Conservation (phyloP, 208 protist genomes). For the Vickermania ingenoplastis region DNA sequence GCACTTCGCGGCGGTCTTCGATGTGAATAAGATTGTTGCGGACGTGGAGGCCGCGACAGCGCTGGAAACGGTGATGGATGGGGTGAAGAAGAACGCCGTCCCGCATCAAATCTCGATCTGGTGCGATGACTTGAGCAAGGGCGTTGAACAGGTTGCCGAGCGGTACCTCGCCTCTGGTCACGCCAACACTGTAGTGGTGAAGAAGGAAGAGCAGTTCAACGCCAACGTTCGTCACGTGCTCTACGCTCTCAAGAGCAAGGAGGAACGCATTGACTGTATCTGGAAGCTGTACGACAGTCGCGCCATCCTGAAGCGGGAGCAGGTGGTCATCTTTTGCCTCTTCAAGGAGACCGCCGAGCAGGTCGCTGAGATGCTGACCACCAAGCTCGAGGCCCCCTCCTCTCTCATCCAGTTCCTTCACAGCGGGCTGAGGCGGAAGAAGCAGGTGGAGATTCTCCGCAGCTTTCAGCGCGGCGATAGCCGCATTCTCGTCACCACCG, state of each 20-base stretch:
- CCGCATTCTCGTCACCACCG: conserved; percentile 93
- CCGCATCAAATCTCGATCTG: conserved; percentile 90
- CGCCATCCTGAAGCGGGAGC: conserved; percentile 52
- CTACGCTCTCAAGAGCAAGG: conserved; percentile 31
- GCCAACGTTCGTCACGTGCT: conserved; percentile 45
- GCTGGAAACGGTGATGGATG: conserved; percentile 72
- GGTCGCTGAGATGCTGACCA: conserved; percentile 32
- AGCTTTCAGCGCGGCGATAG: conserved; percentile 71
- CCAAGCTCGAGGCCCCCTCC: conserved; percentile 34
- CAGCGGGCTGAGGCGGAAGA: conserved; percentile 73
- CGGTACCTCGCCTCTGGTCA: conserved; percentile 64
- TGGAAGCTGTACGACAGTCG: conserved; percentile 56
- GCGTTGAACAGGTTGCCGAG: conserved; percentile 48
- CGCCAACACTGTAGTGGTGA: conserved; percentile 54
- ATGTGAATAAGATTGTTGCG: conserved; percentile 95
- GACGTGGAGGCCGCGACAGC: conserved; percentile 17
- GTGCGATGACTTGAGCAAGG: conserved; percentile 54
- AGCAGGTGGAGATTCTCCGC: conserved; percentile 54
- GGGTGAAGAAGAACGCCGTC: conserved; percentile 32
- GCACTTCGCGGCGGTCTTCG: conserved; percentile 91
- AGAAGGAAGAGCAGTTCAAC: conserved; percentile 40
- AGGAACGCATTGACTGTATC: conserved; percentile 35
- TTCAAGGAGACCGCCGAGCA: conserved; percentile 49
- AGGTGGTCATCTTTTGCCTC: conserved; percentile 73
- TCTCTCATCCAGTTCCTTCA: conserved; percentile 82